Percentiles rank a stretch among this genome's conserved stretches.
Evolutionary conservation across 2,329 filamentous ascomycete species (phyloP).

Genomic region (Pyrenochaeta sp.): DNA sequence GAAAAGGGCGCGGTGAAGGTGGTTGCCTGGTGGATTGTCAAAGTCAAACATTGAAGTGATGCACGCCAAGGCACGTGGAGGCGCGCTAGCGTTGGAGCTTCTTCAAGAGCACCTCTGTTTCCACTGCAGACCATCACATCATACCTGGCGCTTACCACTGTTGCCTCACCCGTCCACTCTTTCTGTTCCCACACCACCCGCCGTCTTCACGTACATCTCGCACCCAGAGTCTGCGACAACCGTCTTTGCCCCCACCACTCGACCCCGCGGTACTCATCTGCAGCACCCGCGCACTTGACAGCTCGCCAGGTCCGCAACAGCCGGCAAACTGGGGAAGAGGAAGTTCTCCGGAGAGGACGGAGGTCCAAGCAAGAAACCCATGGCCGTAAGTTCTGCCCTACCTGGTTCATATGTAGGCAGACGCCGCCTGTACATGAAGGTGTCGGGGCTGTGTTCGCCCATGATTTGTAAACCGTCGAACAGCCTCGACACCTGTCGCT

Average conservation of each 20-base stretch:
- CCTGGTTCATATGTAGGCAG: constrained; percentile 8
- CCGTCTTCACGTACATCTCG: too few relatives aligned
- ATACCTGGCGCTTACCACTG: constrained; percentile 6
- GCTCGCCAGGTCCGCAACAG: constrained; percentile 32
- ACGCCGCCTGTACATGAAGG: constrained; percentile 16
- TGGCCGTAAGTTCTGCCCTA: constrained; percentile 46
- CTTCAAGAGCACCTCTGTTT: constrained; percentile 15
- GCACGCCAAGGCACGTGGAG: constrained; percentile 24
- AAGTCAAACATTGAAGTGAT: constrained; percentile 1
- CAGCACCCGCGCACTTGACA: constrained; percentile 26
- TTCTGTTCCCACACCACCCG: constrained; percentile 9
- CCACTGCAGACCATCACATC: neutral
- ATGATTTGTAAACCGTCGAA: constrained; percentile 32
- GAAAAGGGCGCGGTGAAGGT: constrained; percentile 1
- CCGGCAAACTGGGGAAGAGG: constrained; percentile 55
- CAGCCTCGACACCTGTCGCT: constrained; percentile 10
- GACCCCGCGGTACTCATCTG: constrained; percentile 20
- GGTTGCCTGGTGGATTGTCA: constrained; percentile 1
- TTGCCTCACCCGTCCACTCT: constrained; percentile 14
- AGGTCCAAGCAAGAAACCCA: constrained; percentile 50
- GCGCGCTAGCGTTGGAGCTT: constrained; percentile 25
- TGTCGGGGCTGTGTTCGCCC: constrained; percentile 24
- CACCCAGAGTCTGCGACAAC: too few relatives aligned
- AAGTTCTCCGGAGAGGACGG: constrained; percentile 48
- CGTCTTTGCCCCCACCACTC: constrained; percentile 3